Conservation (phyloP, 192 early-diverging fungal genomes). For the Umbelopsis sp. region DNA sequence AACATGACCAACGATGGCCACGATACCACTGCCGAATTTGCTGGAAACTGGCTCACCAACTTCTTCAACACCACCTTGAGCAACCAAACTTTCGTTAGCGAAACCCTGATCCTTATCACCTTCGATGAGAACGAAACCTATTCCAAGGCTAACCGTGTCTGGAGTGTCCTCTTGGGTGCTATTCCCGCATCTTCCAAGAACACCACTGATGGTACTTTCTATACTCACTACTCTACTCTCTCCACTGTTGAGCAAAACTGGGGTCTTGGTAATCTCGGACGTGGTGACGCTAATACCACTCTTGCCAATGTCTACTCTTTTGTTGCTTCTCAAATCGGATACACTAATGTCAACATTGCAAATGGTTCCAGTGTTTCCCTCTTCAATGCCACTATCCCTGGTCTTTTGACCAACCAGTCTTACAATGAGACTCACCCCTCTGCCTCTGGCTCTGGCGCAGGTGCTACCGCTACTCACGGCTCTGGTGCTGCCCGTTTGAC, state of each 20-base stretch:
- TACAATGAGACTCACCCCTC: constrained; percentile 22
- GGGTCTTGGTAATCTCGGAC: constrained; percentile 59
- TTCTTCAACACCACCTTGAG: constrained; percentile 56
- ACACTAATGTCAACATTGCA: constrained; percentile 40
- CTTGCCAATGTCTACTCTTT: constrained; percentile 48
- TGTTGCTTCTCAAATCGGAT: constrained; percentile 35
- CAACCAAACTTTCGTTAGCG: constrained; percentile 46
- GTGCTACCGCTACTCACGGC: not conserved
- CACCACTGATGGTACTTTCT: constrained; percentile 56
- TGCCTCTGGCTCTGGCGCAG: constrained; percentile 1
- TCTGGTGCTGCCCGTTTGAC: not conserved
- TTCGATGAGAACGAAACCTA: constrained; percentile 41
- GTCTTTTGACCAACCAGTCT: constrained; percentile 34
- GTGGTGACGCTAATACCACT: constrained; percentile 52
- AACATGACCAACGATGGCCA: constrained; percentile 62
- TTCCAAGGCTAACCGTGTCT: constrained; percentile 42
- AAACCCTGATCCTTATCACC: constrained; percentile 45
- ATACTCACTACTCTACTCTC: constrained; percentile 66
- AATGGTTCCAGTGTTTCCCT: constrained; percentile 27
- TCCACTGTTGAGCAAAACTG: constrained; percentile 69
- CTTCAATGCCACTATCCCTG: constrained; percentile 40
- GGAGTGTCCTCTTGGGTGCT: constrained; percentile 44
- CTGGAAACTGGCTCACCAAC: constrained; percentile 52
- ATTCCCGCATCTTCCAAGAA: constrained; percentile 33
- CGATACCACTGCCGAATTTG: constrained; percentile 46